Evolutionary conservation across 2,329 filamentous ascomycete species (phyloP).

Genomic region (Tolypocladium sp.): DNA sequence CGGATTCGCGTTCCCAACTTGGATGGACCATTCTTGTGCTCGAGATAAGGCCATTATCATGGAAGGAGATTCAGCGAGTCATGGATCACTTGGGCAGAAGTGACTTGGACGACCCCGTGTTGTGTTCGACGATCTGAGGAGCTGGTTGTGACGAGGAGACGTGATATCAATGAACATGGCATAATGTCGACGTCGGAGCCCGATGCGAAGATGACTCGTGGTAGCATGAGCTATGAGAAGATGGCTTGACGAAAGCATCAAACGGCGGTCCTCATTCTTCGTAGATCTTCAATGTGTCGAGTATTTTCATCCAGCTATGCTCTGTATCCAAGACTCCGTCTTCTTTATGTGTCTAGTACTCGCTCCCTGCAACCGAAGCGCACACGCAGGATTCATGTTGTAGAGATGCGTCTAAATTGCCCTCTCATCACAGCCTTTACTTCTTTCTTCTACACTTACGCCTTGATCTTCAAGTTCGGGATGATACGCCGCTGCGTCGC

Average conservation of each 20-base stretch:
- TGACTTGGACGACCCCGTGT: conserved; percentile 14
- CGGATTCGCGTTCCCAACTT: conserved; percentile 9
- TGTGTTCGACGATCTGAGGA: background rate
- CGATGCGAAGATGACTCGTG: background rate
- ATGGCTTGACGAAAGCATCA: background rate
- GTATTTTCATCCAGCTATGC: too few species aligned
- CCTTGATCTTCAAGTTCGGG: conserved; percentile 26
- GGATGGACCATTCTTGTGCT: conserved; percentile 16
- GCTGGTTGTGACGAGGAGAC: background rate
- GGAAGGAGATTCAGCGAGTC: conserved; percentile 17
- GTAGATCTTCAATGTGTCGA: background rate
- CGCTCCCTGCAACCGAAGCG: background rate
- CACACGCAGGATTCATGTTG: background rate
- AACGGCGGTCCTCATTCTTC: too few species aligned
- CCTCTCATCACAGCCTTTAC: background rate
- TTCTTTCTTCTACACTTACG: background rate
- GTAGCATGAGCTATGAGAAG: too few species aligned
- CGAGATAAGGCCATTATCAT: conserved; percentile 15
- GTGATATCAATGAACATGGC: background rate
- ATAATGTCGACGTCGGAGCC: background rate
- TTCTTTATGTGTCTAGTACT: background rate
- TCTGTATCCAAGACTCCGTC: background rate
- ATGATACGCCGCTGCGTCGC: conserved; percentile 25
- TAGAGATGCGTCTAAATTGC: background rate
- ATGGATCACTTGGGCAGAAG: conserved; percentile 15